phyloP scores from a whole-genome alignment of 2,329 filamentous ascomycete species.

The Penicillium paneum region DNA sequence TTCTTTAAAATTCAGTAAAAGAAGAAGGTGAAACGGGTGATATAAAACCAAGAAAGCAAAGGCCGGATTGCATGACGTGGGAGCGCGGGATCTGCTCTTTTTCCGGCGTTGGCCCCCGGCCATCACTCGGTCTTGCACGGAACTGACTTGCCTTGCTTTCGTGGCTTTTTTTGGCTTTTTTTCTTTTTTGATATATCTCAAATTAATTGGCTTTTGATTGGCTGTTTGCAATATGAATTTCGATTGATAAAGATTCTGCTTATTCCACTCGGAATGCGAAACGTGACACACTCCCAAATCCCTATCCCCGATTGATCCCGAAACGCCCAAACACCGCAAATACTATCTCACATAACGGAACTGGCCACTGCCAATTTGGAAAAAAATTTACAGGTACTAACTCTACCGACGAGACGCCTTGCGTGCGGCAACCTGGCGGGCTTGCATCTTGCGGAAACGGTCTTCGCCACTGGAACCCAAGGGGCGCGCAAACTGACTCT shows the following conservation, averaged over 20 bases:
- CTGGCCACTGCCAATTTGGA: background rate
- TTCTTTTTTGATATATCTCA: background rate
- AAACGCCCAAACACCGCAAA: slow-evolving; percentile 19
- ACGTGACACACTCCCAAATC: slow-evolving; percentile 11
- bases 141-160: background rate
- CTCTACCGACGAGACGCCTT: slow-evolving; percentile 41
- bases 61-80: slow-evolving; percentile 26
- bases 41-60: slow-evolving; percentile 20
- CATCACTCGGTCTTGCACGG: slow-evolving; percentile 13
- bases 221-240: background rate
- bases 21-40: background rate
- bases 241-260: slow-evolving; percentile 7
- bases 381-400: background rate
- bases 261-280: slow-evolving; percentile 1
- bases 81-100: slow-evolving; percentile 25
- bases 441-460: slow-evolving; percentile 49
- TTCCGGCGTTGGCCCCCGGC: slow-evolving; percentile 5
- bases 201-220: background rate
- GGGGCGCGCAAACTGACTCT: slow-evolving; percentile 47
- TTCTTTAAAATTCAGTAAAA: background rate
- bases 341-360: slow-evolving; percentile 6
- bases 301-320: slow-evolving; percentile 21
- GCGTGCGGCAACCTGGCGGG: slow-evolving; percentile 43
- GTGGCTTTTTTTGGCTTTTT: background rate
- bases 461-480: slow-evolving; percentile 48